These are phyloP conservation scores for Coprinopsis sp. DNA, from an alignment of 768 basidiomycete species.

Conservation along the genomic window DNA sequence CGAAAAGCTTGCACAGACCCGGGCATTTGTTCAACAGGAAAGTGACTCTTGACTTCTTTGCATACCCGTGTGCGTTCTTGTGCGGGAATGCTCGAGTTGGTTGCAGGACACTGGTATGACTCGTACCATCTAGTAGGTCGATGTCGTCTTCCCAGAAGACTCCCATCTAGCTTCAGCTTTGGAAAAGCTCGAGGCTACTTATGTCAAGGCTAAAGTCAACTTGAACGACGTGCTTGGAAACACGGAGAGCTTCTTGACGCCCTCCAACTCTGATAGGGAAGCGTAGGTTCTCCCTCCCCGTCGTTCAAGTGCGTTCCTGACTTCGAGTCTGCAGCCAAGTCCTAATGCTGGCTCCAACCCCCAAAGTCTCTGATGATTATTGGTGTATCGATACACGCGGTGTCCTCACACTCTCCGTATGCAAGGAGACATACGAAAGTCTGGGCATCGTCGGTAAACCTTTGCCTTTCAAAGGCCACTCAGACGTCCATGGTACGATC, in stretches of 20 bases:
- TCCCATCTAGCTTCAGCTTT: conserved; percentile 35
- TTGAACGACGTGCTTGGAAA: conserved; percentile 42
- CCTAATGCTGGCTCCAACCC: no score
- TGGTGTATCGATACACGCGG: conserved; percentile 72
- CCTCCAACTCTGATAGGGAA: no score
- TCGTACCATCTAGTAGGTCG: conserved; percentile 39
- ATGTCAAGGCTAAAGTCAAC: conserved; percentile 38
- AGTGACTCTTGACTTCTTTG: conserved; percentile 12
- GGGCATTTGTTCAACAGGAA: conserved; percentile 44
- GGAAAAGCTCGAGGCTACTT: conserved; percentile 36
- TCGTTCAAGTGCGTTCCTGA: no score
- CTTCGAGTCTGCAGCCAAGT: no score
- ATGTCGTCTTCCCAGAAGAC: conserved; percentile 54
- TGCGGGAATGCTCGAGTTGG: background rate
- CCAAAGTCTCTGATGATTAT: background rate
- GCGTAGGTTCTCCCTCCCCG: no score
- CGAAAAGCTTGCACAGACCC: conserved; percentile 23
- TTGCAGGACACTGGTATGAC: background rate
- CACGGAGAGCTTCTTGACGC: no score
- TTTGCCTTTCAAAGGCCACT: conserved; percentile 47
- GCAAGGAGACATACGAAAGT: conserved; percentile 53
- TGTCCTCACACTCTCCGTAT: conserved; percentile 50
- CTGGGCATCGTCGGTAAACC: conserved; percentile 56
- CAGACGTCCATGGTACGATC: conserved; percentile 44
- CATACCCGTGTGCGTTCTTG: background rate